These are phyloP conservation scores for Trichoderma atrobrunneum DNA, from an alignment of 2,329 filamentous ascomycete genomes.

Conservation along the genomic window DNA sequence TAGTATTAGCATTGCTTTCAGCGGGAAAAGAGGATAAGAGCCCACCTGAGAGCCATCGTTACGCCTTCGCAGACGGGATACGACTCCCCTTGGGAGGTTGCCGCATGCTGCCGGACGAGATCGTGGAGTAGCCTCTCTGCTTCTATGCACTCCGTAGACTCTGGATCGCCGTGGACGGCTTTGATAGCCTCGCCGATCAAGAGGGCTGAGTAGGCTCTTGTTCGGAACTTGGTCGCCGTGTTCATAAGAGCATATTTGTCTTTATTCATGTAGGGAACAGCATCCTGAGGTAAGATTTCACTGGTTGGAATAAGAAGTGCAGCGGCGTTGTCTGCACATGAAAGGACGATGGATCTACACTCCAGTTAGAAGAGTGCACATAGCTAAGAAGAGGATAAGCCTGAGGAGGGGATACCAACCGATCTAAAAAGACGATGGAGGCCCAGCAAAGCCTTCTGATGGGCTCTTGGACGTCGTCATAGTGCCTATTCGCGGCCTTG, in stretches of 20 bases:
- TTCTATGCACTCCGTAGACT: not conserved
- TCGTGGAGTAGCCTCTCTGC: not conserved
- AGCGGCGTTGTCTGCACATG: not conserved
- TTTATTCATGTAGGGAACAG: not conserved
- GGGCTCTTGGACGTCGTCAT: not conserved
- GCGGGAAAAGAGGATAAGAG: not conserved
- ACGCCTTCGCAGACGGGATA: conserved; percentile 12
- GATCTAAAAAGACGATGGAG: conserved; percentile 5
- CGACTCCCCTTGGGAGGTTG: not conserved
- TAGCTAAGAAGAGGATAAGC: not conserved
- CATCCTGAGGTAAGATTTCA: not conserved
- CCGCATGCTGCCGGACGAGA: not conserved
- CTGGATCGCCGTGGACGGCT: not conserved
- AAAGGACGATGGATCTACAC: not conserved
- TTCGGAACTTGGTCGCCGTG: not conserved
- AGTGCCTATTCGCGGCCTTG: too few species aligned
- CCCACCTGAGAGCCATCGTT: conserved; percentile 8
- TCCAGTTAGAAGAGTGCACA: not conserved
- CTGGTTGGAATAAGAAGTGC: not conserved
- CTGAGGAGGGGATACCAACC: not conserved
- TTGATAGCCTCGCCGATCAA: not conserved
- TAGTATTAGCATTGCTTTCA: not conserved
- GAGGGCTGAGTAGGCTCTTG: not conserved
- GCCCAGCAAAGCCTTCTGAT: not conserved
- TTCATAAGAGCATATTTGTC: not conserved